phyloP scores from a whole-genome alignment of 2,329 filamentous ascomycete genomes.

The Penicillium sp. region DNA sequence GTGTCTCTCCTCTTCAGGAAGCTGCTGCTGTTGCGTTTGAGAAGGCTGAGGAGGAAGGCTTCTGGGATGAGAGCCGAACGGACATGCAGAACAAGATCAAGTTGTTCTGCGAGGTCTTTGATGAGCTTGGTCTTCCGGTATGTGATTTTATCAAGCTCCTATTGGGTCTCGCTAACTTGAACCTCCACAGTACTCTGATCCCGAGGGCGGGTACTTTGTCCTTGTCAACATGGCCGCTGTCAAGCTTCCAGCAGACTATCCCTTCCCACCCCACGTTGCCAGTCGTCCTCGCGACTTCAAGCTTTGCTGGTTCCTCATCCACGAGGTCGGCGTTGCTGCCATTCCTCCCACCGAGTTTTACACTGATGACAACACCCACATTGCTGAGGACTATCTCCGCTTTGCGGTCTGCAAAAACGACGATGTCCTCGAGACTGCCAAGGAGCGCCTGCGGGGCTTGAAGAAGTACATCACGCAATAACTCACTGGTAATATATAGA shows the following conservation, averaged over 20 bases:
- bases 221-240: conserved; percentile 91
- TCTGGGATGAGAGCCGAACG: conserved; percentile 79
- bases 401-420: conserved; percentile 98
- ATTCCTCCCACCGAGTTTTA: conserved; percentile 98
- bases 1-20: conserved; percentile 90
- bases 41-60: conserved; percentile 77
- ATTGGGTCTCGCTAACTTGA: neutral
- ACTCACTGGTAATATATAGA: conserved; percentile 7
- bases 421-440: conserved; percentile 75
- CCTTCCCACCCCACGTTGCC: conserved; percentile 86
- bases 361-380: conserved; percentile 75
- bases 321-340: conserved; percentile 90
- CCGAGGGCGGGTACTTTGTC: conserved; percentile 96
- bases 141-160: conserved; percentile 11
- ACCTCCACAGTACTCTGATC: conserved; percentile 69
- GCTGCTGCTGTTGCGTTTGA: conserved; percentile 93
- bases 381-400: conserved; percentile 89
- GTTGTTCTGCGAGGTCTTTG: conserved; percentile 79
- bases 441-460: conserved; percentile 70
- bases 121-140: conserved; percentile 69
- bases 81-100: conserved; percentile 92
- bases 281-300: conserved; percentile 89
- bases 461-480: conserved; percentile 65
- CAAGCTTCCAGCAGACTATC: conserved; percentile 77
- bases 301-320: conserved; percentile 94